Percentiles rank a stretch among this genome's conserved stretches.
Conservation (phyloP, 768 basidiomycete species). For the Mrakia frigida region DNA sequence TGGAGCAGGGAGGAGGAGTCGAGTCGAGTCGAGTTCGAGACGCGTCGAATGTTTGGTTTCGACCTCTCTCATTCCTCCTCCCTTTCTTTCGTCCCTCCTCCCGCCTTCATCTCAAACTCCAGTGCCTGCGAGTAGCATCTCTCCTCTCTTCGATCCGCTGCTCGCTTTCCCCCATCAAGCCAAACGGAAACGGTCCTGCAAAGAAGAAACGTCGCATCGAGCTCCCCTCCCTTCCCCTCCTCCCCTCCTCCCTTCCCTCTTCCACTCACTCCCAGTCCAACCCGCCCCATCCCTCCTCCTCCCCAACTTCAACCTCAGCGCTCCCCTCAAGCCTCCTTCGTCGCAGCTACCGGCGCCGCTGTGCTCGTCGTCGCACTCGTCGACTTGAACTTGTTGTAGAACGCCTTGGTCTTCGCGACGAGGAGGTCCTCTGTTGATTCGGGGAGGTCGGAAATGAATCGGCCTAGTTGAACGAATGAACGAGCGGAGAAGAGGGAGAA, state of each 20-base stretch:
- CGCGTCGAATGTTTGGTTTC: too few species aligned
- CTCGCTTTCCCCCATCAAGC: too few species aligned
- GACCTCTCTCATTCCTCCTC: too few species aligned
- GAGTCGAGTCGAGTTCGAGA: too few species aligned
- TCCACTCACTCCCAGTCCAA: background rate
- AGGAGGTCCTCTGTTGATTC: slow-evolving; percentile 91
- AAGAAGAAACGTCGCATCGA: too few species aligned
- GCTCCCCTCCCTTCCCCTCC: background rate
- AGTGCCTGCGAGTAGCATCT: too few species aligned
- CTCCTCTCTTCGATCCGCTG: too few species aligned
- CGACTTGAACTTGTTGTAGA: slow-evolving; percentile 76
- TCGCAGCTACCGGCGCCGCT: background rate
- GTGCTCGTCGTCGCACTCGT: background rate
- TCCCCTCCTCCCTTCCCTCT: background rate
- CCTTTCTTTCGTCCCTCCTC: too few species aligned
- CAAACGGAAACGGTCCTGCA: too few species aligned
- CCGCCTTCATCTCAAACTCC: too few species aligned
- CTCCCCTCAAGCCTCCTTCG: background rate
- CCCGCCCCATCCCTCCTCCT: too few species aligned
- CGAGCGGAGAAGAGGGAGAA: background rate
- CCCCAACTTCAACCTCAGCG: background rate
- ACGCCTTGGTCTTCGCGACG: slow-evolving; percentile 76
- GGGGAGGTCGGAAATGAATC: slow-evolving; percentile 74
- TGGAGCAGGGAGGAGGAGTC: too few species aligned
- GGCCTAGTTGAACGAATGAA: slow-evolving; percentile 51